Base-by-base conservation (phyloP, 1,284 basidiomycete genomes). In the Austropuccinia psidii region DNA sequence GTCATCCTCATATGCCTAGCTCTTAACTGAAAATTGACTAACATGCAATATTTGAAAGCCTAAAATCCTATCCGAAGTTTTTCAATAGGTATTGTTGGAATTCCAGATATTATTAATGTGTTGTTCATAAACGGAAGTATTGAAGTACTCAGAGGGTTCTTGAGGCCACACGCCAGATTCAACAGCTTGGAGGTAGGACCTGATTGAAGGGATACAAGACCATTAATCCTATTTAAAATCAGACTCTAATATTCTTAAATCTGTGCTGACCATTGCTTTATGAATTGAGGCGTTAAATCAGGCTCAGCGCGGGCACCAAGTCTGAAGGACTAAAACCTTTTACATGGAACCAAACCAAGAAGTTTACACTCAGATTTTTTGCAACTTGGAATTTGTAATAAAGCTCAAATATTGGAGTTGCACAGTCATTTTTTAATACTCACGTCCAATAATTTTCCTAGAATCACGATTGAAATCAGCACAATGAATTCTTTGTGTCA, bases 251-350 rank as follows among this genome's bases (percentile, higher is more conserved):
- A 33, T 5, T 7, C 9, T 9, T 9, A 19, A 61, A 58, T 6
- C 6, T 37, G 9, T 5, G 19, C 58, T 19, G 13, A 61, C 58
- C 58, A 61, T 37, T 35, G 58, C 4, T 41, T 6, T 15, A 37
- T 21, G 4, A 41, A 39, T 7, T 37, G 21, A 9, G 11, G 11
- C 9, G 24, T 17, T 41, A 2, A 7, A 11, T 61, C 37, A 24
- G n/a, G 17, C 15, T 21, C 37, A 7, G 39, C 7, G 11, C 70
- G 62, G 47, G 57, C 74, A 45, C 81, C 89, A 15, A 87, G 83
- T 77, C 88, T 88, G 82, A 89, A 90, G 80, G 85, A 89, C 89
- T 89, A 90, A 81, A 87, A 90, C 9, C 70, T 73, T n/a, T n/a
- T 29, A 70, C 74, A 45, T 81, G 89, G 15, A 87, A n/a, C n/a